phyloP scores from a whole-genome alignment of 2,329 filamentous ascomycete species.

The Chrysosporium keratinophilum region DNA sequence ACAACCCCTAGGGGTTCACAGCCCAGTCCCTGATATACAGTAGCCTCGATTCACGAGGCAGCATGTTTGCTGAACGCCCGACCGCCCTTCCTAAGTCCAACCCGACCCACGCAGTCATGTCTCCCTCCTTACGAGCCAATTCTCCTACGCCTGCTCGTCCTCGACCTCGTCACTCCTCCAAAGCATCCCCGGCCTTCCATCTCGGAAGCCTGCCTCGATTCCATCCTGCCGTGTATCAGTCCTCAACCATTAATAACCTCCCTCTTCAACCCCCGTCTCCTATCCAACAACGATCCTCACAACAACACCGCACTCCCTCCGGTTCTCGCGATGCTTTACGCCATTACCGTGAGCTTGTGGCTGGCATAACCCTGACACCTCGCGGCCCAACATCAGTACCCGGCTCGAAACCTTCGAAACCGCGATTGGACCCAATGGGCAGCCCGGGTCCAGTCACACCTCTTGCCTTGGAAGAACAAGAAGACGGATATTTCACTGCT shows the following conservation, averaged over 20 bases:
- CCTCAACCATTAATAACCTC: conserved; percentile 14
- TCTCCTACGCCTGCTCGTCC: conserved; percentile 12
- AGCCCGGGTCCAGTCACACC: conserved; percentile 41
- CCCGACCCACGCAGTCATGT: conserved; percentile 24
- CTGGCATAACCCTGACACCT: conserved; percentile 26
- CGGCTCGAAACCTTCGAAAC: conserved; percentile 33
- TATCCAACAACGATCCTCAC: conserved; percentile 24
- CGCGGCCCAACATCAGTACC: conserved; percentile 22
- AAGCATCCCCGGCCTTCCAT: conserved; percentile 20
- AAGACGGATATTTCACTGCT: conserved; percentile 29
- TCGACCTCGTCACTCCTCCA: conserved; percentile 12
- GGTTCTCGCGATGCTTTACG: conserved; percentile 31
- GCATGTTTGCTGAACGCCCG: conserved; percentile 10
- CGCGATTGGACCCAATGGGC: conserved; percentile 36
- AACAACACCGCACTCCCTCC: conserved; percentile 20
- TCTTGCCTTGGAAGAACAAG: conserved; percentile 32
- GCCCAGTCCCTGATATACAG: neutral
- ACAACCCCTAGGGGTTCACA: neutral
- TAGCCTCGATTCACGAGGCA: neutral
- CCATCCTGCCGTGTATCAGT: conserved; percentile 38
- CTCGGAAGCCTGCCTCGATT: conserved; percentile 37
- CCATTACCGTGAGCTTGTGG: conserved; percentile 37
- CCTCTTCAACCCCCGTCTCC: conserved; percentile 26
- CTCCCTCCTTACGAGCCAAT: conserved; percentile 23
- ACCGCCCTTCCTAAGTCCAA: conserved; percentile 18